phyloP scores from a whole-genome alignment of 2,329 filamentous ascomycete species.

The Cladophialophora chaetospira region DNA sequence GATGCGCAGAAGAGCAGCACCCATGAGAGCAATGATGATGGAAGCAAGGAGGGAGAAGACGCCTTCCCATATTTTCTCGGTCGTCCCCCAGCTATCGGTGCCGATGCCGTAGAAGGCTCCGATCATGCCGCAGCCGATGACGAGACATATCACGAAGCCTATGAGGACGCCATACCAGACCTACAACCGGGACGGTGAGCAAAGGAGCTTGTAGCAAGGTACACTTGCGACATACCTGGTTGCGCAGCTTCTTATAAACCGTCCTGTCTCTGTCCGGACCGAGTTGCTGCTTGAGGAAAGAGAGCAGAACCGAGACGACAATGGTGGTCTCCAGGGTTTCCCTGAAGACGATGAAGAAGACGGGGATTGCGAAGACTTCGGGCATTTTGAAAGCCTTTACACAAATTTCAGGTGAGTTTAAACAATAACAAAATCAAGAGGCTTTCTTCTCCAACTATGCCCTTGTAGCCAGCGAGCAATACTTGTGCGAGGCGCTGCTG shows the following conservation, averaged over 20 bases:
- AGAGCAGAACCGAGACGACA: constrained; percentile 81
- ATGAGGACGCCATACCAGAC: constrained; percentile 68
- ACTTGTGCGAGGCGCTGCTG: not conserved
- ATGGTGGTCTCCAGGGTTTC: constrained; percentile 82
- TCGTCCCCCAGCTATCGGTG: constrained; percentile 64
- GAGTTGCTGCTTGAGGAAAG: constrained; percentile 81
- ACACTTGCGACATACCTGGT: constrained; percentile 47
- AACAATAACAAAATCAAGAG: too few relatives aligned
- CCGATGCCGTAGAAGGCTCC: constrained; percentile 72
- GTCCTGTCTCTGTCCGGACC: constrained; percentile 62
- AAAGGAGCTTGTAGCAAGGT: not conserved
- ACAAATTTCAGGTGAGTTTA: not conserved
- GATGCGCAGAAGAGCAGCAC: constrained; percentile 75
- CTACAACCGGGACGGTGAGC: constrained; percentile 38
- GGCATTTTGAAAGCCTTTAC: constrained; percentile 46
- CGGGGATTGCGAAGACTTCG: constrained; percentile 74
- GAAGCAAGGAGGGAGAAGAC: constrained; percentile 73
- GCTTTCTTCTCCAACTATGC: not conserved
- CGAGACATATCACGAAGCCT: constrained; percentile 66
- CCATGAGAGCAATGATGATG: constrained; percentile 79
- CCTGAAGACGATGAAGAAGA: constrained; percentile 90
- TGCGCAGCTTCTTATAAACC: constrained; percentile 68
- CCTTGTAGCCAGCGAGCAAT: not conserved
- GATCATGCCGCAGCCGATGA: constrained; percentile 68
- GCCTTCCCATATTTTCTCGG: constrained; percentile 80